These are phyloP conservation scores for Graphiopsis chlorocephala DNA, from an alignment of 2,329 filamentous ascomycete species.

Conservation along the genomic window DNA sequence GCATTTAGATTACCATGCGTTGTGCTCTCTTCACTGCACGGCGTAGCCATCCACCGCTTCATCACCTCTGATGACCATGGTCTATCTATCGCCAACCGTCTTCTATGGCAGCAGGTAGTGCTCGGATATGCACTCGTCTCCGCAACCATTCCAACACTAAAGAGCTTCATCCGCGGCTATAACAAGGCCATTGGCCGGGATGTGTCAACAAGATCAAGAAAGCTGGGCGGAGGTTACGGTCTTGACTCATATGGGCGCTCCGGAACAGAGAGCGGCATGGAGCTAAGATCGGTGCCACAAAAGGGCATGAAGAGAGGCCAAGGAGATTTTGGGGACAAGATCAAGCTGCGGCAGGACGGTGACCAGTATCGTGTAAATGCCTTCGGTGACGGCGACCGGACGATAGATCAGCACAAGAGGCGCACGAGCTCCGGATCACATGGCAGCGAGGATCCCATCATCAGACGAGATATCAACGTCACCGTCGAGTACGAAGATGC, in stretches of 20 bases:
- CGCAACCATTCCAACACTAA: conserved; percentile 31
- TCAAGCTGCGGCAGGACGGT: conserved; percentile 18
- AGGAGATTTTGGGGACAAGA: not conserved
- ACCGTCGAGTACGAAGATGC: conserved; percentile 22
- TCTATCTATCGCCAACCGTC: conserved; percentile 24
- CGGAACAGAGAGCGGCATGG: conserved; percentile 14
- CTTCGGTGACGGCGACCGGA: conserved; percentile 19
- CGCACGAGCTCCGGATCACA: conserved; percentile 19
- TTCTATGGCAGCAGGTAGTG: conserved; percentile 31
- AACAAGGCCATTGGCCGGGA: conserved; percentile 27
- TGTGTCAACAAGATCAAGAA: conserved; percentile 19
- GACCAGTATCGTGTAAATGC: conserved; percentile 21
- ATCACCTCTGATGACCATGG: conserved; percentile 23
- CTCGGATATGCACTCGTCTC: conserved; percentile 31
- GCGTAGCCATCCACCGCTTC: conserved; percentile 20
- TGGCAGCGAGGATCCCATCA: conserved; percentile 27
- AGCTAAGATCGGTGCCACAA: not conserved
- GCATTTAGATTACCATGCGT: conserved; percentile 28
- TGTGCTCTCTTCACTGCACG: conserved; percentile 21
- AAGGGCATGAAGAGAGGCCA: not conserved
- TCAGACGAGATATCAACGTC: conserved; percentile 23
- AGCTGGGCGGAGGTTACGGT: conserved; percentile 23
- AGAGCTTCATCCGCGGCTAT: conserved; percentile 30
- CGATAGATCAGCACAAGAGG: conserved; percentile 17
- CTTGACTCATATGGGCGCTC: conserved; percentile 20